Evolutionary conservation across 2,329 filamentous ascomycete genomes (phyloP), one percentile per base, ranked within the genome.

Genomic region (Pseudocercospora fijiensis): DNA sequence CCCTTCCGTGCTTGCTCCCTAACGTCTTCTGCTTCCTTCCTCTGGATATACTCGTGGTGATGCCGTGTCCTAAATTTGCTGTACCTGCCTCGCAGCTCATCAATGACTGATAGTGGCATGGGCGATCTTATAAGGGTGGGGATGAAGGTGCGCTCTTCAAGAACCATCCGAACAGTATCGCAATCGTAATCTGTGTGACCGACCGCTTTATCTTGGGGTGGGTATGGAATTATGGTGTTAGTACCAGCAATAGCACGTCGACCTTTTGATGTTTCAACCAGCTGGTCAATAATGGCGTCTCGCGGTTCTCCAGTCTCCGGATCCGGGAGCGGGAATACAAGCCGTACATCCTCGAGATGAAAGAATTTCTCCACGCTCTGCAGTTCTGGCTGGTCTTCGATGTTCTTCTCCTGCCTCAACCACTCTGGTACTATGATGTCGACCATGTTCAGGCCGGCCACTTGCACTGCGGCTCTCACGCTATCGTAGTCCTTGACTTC

Each of bases 71-170:
- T 84, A 86, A 93, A 95, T 72, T 85, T 86, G 70, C 88, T 90
- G 83, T 88, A 96, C 75, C 88, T 89, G 81, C 90, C 89, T 74
- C 92, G 85, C 74, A 98, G 82, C 82, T 98, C 94, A 76, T 96
- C 88, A 69, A 96, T 84, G 41, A 97, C 85, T n/a, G 78, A 80
- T 28, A 82, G 78, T 4, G 94, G 92, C 84, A 96, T 91, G 13
- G 94, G 94, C 26, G 90, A 84, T 16, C 84, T 82, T 27, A 92
- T 81, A 24, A 98, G 82, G 37, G 87, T 90, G n/a, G 93, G 92
- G 60, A 88, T 82, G 75, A 90, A 96, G 1, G 90, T 91, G 72
- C 81, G 83, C 67, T 86, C 83, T 73, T 96, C 91, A 63, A 92
- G 90, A 61, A 88, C 84, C 75, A 89, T 86, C 68, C 90, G 89